These are phyloP conservation scores for Clarireedia sp. DNA, from an alignment of 2,329 filamentous ascomycete species.

Conservation along the genomic window DNA sequence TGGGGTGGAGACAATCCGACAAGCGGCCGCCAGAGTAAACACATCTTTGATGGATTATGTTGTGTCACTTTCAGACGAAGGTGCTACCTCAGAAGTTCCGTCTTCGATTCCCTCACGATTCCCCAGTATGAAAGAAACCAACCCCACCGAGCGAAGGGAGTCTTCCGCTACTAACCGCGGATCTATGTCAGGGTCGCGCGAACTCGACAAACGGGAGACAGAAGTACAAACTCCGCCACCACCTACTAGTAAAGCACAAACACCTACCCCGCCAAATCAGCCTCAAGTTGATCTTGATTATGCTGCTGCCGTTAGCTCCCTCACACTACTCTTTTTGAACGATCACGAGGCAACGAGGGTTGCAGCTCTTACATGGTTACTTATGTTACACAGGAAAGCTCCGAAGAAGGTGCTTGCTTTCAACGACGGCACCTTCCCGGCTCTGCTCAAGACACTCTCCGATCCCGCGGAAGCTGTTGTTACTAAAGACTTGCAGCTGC, in stretches of 20 bases:
- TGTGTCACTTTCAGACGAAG: conserved; percentile 72
- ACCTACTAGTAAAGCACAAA: conserved; percentile 22
- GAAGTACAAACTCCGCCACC: conserved; percentile 44
- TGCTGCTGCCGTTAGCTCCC: conserved; percentile 83
- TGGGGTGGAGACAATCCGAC: conserved; percentile 78
- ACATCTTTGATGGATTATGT: conserved; percentile 89
- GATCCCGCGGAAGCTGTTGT: conserved; percentile 94
- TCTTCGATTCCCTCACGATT: conserved; percentile 33
- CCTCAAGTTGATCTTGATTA: conserved; percentile 78
- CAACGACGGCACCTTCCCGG: conserved; percentile 95
- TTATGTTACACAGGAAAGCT: conserved; percentile 95
- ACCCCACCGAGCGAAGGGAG: conserved; percentile 26
- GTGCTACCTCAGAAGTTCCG: conserved; percentile 34
- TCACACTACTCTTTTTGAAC: conserved; percentile 90
- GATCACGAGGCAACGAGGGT: conserved; percentile 95
- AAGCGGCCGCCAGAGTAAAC: conserved; percentile 84
- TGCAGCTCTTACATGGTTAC: conserved; percentile 88
- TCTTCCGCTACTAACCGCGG: conserved; percentile 27
- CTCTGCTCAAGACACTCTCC: conserved; percentile 88
- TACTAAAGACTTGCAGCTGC: conserved; percentile 82
- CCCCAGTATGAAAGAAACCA: conserved; percentile 32
- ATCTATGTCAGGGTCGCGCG: conserved; percentile 36
- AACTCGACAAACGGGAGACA: conserved; percentile 44
- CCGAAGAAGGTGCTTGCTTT: conserved; percentile 89
- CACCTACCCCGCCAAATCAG: conserved; percentile 34